These are phyloP conservation scores for Clarireedia monteithiana DNA, from an alignment of 2,329 filamentous ascomycete genomes.

Conservation along the genomic window DNA sequence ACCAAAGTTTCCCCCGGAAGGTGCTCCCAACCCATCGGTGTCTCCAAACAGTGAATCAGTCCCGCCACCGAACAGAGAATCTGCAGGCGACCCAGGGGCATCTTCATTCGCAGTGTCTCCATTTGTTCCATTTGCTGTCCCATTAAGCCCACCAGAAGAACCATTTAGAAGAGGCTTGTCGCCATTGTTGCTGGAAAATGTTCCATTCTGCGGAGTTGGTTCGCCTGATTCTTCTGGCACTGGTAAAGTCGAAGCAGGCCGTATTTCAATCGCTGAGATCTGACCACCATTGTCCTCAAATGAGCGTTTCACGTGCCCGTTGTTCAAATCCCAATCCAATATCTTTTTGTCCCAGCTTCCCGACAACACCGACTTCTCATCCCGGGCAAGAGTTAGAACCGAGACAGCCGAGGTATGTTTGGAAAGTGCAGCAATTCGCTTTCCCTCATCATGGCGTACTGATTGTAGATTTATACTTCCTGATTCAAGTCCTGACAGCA, in stretches of 20 bases:
- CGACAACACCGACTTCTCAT: slow-evolving; percentile 81
- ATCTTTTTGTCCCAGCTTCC: slow-evolving; percentile 96
- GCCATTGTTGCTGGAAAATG: slow-evolving; percentile 68
- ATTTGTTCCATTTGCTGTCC: slow-evolving; percentile 29
- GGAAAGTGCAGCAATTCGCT: slow-evolving; percentile 71
- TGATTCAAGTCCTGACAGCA: slow-evolving; percentile 83
- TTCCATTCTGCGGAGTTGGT: slow-evolving; percentile 53
- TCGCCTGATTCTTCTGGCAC: slow-evolving; percentile 65
- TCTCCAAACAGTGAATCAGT: slow-evolving; percentile 86
- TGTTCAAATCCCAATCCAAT: slow-evolving; percentile 91
- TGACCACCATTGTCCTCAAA: slow-evolving; percentile 76
- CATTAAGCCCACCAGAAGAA: slow-evolving; percentile 34
- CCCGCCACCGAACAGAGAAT: slow-evolving; percentile 74
- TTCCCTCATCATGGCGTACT: slow-evolving; percentile 89
- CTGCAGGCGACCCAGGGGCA: slow-evolving; percentile 51
- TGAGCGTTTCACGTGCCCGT: slow-evolving; percentile 64
- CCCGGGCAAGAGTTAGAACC: slow-evolving; percentile 70
- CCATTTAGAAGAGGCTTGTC: slow-evolving; percentile 50
- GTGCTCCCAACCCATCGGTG: slow-evolving; percentile 46
- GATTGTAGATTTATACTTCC: slow-evolving; percentile 91
- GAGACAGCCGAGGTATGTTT: slow-evolving; percentile 89
- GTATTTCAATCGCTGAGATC: slow-evolving; percentile 79
- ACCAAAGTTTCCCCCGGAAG: slow-evolving; percentile 55
- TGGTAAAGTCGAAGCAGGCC: slow-evolving; percentile 67
- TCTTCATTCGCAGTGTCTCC: slow-evolving; percentile 43